Evolutionary conservation across 495 filamentous ascomycete genomes (phyloP).

Genomic region (Aspergillus baeticus): DNA sequence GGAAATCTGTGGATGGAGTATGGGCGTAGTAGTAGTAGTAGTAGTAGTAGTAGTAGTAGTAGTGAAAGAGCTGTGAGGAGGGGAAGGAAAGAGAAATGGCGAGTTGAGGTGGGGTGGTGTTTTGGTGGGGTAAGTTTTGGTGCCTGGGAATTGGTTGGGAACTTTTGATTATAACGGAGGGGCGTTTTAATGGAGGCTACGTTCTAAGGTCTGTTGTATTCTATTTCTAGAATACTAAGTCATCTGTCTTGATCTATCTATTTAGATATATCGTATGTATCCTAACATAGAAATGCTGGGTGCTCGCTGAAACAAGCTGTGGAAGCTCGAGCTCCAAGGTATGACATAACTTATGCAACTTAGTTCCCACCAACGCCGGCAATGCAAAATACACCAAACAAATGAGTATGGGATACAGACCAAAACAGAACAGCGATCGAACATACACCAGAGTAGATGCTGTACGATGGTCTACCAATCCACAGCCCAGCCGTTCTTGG

Average conservation of each 20-base stretch:
- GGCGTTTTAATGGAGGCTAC: too few relatives aligned
- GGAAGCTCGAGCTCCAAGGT: not conserved
- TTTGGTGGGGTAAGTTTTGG: slow-evolving; percentile 3
- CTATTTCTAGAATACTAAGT: not conserved
- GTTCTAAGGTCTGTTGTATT: not conserved
- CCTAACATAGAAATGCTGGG: not conserved
- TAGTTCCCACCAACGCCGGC: slow-evolving; percentile 13
- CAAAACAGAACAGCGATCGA: slow-evolving; percentile 8
- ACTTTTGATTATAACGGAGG: too few relatives aligned
- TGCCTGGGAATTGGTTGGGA: not conserved
- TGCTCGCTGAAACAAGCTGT: not conserved
- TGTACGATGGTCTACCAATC: slow-evolving; percentile 65
- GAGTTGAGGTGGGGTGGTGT: slow-evolving; percentile 1
- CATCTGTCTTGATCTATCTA: too few relatives aligned
- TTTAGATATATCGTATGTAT: too few relatives aligned
- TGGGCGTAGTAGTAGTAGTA: not conserved
- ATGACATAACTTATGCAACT: slow-evolving; percentile 20
- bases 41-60: not conserved
- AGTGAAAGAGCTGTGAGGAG: not conserved
- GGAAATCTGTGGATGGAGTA: slow-evolving; percentile 3
- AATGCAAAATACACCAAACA: slow-evolving; percentile 9
- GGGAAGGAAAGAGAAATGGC: not conserved
- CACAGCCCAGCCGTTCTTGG: slow-evolving; percentile 88
- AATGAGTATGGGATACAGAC: not conserved
- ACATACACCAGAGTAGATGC: slow-evolving; percentile 11